Base-by-base conservation (phyloP, 306 rosid genomes). In the Ochetophila trinervis region DNA sequence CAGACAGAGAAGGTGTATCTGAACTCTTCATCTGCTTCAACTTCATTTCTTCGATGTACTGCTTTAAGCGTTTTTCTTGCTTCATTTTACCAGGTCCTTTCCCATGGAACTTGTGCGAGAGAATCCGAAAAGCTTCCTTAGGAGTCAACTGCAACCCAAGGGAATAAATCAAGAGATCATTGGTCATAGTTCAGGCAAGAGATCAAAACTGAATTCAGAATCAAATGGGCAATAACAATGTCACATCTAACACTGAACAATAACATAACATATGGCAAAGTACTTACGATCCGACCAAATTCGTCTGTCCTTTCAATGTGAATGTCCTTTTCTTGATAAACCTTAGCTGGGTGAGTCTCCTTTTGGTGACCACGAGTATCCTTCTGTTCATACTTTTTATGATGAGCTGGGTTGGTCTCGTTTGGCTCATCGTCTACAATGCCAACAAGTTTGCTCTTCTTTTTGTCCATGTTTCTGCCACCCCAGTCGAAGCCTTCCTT, bases 381-480 rank as follows among this genome's bases (percentile, higher is more conserved):
- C 78, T 57, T 78, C 23, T 22, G 67, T 24, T 64, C 64, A 48
- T 58, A 35, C 66, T 20, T 58, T 48, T 22, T 68, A 17, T 52
- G 47, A 40, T 37, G 66, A 21, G 40, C 8, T 12, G 60, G 52
- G 53, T 73, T 71, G 20, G 74, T 30, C 63, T 90, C 88, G 76
- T 81, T 86, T 32, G 81, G 73, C 13, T 85, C 92, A 21, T 85
- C 86, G 40, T 84, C 95, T 17, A 87, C 68, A 2, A 93, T 78
- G 71, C 97, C 99, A 67, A 90, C 82, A 73, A 93, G 85, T 77
- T 93, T 93, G 81, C 97, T 83, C 79, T 88, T 93, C 76, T 91
- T 93, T 86, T 93, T 93, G 73, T 93, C 99, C 99, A 93, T 90
- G 83, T 90, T 93, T 83, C 97, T 90, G 69, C 99, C 99, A 74